Percentiles rank a stretch among this genome's conserved stretches.
phyloP scores from a whole-genome alignment of 2,329 filamentous ascomycete genomes.

The Ophiocordyceps camponoti-leonardi region DNA sequence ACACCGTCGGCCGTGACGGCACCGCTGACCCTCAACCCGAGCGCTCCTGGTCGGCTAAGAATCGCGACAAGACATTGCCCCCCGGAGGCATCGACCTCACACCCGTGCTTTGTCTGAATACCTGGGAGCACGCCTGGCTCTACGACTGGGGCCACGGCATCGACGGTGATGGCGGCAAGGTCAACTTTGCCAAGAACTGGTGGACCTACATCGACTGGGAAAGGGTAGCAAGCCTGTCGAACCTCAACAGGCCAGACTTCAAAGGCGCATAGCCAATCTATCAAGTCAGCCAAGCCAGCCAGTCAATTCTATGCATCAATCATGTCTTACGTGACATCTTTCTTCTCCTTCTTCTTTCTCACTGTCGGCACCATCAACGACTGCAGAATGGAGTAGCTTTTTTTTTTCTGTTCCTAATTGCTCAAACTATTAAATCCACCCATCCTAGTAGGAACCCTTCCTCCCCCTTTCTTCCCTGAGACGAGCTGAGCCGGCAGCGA shows the following conservation, averaged over 20 bases:
- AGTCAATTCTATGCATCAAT: background rate
- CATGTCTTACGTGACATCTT: background rate
- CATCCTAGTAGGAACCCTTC: too few species aligned
- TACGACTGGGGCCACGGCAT: conserved; percentile 52
- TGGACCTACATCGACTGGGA: conserved; percentile 83
- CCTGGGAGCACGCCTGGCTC: conserved; percentile 91
- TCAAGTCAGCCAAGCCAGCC: background rate
- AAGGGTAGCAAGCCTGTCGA: conserved; percentile 10
- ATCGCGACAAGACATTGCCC: conserved; percentile 12
- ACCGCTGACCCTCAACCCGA: conserved; percentile 13
- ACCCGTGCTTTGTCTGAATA: conserved; percentile 81
- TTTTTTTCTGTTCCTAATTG: too few species aligned
- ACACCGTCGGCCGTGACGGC: conserved; percentile 32
- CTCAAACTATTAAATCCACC: too few species aligned
- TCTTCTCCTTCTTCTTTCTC: too few species aligned
- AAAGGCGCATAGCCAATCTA: too few species aligned
- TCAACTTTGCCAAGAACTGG: conserved; percentile 59
- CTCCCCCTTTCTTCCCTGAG: too few species aligned
- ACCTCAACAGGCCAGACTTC: conserved; percentile 13
- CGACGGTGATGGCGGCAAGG: conserved; percentile 53
- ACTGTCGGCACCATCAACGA: too few species aligned
- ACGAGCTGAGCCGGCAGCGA: too few species aligned
- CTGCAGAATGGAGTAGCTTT: too few species aligned
- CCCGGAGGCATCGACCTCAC: conserved; percentile 52
- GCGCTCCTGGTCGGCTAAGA: background rate